A percentile compares a stretch with the other conserved stretches of the same genome.
These are phyloP conservation scores for Podospora bellae-mahoneyi DNA, from an alignment of 495 filamentous ascomycete genomes.

Conservation along the genomic window DNA sequence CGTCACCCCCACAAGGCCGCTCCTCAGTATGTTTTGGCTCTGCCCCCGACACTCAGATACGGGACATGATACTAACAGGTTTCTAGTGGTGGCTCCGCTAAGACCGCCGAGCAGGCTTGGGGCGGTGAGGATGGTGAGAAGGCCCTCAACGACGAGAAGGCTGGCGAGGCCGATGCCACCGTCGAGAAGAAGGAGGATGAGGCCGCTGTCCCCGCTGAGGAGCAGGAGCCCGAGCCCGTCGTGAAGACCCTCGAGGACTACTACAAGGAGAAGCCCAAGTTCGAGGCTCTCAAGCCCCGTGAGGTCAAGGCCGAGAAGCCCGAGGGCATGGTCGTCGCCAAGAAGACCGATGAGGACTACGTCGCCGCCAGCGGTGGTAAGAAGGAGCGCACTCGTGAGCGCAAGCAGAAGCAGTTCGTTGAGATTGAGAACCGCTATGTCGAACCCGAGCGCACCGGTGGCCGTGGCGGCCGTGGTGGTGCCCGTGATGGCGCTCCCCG, in stretches of 20 bases:
- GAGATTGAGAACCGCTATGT: slow-evolving; percentile 81
- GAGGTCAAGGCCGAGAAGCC: slow-evolving; percentile 59
- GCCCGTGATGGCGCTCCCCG: slow-evolving; percentile 51
- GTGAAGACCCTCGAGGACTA: slow-evolving; percentile 83
- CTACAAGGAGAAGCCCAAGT: slow-evolving; percentile 82
- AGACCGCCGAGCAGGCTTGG: slow-evolving; percentile 90
- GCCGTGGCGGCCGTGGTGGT: slow-evolving; percentile 54
- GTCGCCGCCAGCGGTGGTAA: slow-evolving; percentile 76
- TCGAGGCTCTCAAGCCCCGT: slow-evolving; percentile 63
- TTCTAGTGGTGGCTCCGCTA: slow-evolving; percentile 71
- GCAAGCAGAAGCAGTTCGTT: slow-evolving; percentile 85
- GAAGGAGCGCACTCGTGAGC: slow-evolving; percentile 80
- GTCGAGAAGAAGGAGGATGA: slow-evolving; percentile 60
- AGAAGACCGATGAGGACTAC: slow-evolving; percentile 76
- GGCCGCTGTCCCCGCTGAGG: slow-evolving; percentile 44
- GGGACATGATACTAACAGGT: slow-evolving; percentile 20
- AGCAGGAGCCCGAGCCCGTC: slow-evolving; percentile 60
- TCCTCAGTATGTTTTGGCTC: slow-evolving; percentile 55
- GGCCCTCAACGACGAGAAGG: slow-evolving; percentile 84
- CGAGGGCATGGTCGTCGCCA: slow-evolving; percentile 85
- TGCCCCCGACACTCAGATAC: neutral
- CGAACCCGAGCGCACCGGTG: slow-evolving; percentile 57
- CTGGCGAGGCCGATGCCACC: slow-evolving; percentile 80
- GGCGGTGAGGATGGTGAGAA: slow-evolving; percentile 73
- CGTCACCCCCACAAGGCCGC: slow-evolving; percentile 74